These are phyloP conservation scores for Hyaloperonospora brassicae DNA, from an alignment of 352 stramenopile species.

Conservation along the genomic window DNA sequence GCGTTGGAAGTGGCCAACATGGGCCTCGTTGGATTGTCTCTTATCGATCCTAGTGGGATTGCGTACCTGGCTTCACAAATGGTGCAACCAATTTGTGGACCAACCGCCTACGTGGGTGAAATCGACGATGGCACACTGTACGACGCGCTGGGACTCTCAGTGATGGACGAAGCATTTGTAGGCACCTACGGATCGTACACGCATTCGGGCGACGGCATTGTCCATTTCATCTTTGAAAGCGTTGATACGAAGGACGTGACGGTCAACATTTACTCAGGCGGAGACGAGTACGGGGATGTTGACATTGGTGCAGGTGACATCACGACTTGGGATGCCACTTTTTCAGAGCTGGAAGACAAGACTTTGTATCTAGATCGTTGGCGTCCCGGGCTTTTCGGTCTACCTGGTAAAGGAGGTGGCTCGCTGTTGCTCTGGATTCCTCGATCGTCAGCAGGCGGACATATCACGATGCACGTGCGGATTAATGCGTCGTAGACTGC, in stretches of 20 bases:
- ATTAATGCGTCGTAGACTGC: slow-evolving; percentile 29
- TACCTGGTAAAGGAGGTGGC: slow-evolving; percentile 17
- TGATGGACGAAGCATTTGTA: slow-evolving; percentile 30
- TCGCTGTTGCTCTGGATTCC: slow-evolving; percentile 27
- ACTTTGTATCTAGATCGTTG: slow-evolving; percentile 35
- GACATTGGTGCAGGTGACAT: slow-evolving; percentile 19
- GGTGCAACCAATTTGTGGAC: slow-evolving; percentile 43
- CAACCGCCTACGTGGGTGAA: slow-evolving; percentile 32
- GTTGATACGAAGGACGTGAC: slow-evolving; percentile 29
- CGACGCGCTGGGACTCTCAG: slow-evolving; percentile 21
- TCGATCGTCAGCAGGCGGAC: slow-evolving; percentile 22
- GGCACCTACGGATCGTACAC: slow-evolving; percentile 28
- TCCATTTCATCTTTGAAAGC: slow-evolving; percentile 28
- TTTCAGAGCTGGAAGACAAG: slow-evolving; percentile 30
- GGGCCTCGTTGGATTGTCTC: slow-evolving; percentile 18
- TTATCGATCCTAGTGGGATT: slow-evolving; percentile 36
- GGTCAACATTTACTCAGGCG: slow-evolving; percentile 19
- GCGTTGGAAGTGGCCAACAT: slow-evolving; percentile 27
- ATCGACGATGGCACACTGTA: slow-evolving; percentile 38
- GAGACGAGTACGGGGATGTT: slow-evolving; percentile 16
- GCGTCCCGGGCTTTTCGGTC: slow-evolving; percentile 21
- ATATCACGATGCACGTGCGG: slow-evolving; percentile 38
- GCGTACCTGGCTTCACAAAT: slow-evolving; percentile 40
- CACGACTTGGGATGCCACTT: slow-evolving; percentile 17
- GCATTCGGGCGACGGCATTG: slow-evolving; percentile 19